Evolutionary conservation across 148 eudicot species (phyloP), one percentile per base, ranked within the genome.

Genomic region (Chenopodium suecicum): DNA sequence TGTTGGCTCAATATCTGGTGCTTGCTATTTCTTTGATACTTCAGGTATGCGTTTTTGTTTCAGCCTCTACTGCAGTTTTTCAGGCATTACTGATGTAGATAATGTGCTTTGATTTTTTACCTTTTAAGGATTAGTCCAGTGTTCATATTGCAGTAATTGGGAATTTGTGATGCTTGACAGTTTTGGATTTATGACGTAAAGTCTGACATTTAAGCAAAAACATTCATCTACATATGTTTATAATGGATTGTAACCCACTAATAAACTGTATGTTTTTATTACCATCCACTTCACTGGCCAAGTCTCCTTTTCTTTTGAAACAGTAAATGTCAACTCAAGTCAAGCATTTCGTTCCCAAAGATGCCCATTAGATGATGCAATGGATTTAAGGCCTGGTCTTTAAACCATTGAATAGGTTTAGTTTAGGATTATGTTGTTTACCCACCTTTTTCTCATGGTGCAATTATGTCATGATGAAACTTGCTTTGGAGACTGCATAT

Each of bases 1-100:
- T 72, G 88, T 91, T 79, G 98, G 97, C 50, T 84, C 89, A 44
- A 84, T 87, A 32, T 77, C 83, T 31, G 87, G 89, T 20, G 89
- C 84, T 29, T 87, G 89, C 85, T 76, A 79, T 80, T 87, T 87
- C 73, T 87, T 78, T 79, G 89, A 86, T 82, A 86, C 89, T 70
- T 86, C 91, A 83, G 92, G 95, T 90, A 84, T 37, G 50, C 4
- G 0, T 32, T 32, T 14, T 44, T 22, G 14, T 75, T 78, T 47
- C 73, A 31, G 64, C 54, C 13, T 37, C 8, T 47, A 54, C 44
- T 65, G 73, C 41, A 13, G 41, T 44, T 19, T 8, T 25, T 16
- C 67, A 1, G 20, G 31, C 32, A 66, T 27, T 29, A 27, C 70
- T 11, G 37, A 78, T 78, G 74, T 78, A 34, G 27, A 60, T 77